Base-by-base conservation (phyloP, 352 stramenopile species). In the Thraustochytrium sp. region DNA sequence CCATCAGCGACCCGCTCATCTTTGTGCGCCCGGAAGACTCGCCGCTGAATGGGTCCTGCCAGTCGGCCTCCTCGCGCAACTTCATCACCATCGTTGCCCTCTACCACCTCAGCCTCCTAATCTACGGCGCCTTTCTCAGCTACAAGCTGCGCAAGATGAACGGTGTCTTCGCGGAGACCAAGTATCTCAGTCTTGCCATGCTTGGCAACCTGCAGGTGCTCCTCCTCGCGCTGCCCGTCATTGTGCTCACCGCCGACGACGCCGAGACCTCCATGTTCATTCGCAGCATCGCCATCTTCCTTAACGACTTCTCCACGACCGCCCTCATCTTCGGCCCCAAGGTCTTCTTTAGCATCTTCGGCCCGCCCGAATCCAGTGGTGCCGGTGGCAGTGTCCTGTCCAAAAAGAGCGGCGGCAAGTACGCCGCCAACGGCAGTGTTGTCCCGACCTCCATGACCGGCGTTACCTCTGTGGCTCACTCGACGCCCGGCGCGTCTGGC, bases 231-330 rank as follows among this genome's bases (percentile, higher is more conserved):
- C 23, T 63, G 34, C 68, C 68, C 18, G 48, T 80, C 31, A 61
- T 80, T 53, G 68, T 64, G 13, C 31, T 80, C 18, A 42, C 40
- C 11, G 68, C 48, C 13, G 13, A 64, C 31, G 46, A 64, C 16
- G 31, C 68, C 2, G 53, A 49, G n/a, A 55, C 68, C 18, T 65
- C 48, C 31, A 72, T 80, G 31, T 80, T 80, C 51, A 51, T 80
- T 23, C 68, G 40, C 5, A 13, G 44, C 29, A 51, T 46, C 26
- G 68, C 40, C 23, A 36, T 80, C 40, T 80, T 80, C 31, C 68
- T 80, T 4, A 80, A 80, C 68, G 68, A 80, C 38, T 42, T 80
- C 37, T 82, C 61, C 53, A 44, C 74, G 49, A 61, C 40, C 11
- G 31, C 36, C 5, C 68, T 80, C 21, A 64, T 80, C 68, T 80